Evolutionary conservation across 371 early-diverging fungal genomes (phyloP).

Genomic region (Mortierella sp.): DNA sequence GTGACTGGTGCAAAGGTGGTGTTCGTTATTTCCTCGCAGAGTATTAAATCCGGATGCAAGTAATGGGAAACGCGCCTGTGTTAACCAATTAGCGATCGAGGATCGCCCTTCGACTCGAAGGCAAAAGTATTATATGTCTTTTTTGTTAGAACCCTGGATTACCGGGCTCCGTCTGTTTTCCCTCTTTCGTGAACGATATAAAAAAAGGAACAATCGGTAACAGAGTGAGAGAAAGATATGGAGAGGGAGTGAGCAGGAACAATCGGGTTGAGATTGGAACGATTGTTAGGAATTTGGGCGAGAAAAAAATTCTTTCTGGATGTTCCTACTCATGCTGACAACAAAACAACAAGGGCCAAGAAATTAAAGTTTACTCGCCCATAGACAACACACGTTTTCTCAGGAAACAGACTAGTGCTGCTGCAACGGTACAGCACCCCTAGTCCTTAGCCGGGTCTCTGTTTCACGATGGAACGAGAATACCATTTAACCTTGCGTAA

Average conservation of each 20-base stretch:
- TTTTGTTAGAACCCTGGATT: too few relatives aligned
- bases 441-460: background rate
- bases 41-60: too few relatives aligned
- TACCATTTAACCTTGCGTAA: background rate
- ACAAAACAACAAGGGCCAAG: background rate
- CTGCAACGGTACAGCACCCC: background rate
- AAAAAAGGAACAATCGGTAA: too few relatives aligned
- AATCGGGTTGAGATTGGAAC: background rate
- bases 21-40: background rate
- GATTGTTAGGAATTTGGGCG: background rate
- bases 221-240: too few relatives aligned
- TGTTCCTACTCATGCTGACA: conserved; percentile 4
- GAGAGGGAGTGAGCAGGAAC: background rate
- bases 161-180: too few relatives aligned
- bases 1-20: background rate
- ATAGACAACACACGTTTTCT: background rate
- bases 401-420: background rate
- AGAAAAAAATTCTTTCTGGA: background rate
- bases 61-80: too few relatives aligned
- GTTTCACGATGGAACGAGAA: background rate
- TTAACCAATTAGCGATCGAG: too few relatives aligned
- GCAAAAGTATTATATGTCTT: too few relatives aligned
- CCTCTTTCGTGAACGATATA: too few relatives aligned
- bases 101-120: too few relatives aligned
- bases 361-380: background rate